Evolutionary conservation across 768 basidiomycete genomes (phyloP).

Genomic region (Collybia sordida): DNA sequence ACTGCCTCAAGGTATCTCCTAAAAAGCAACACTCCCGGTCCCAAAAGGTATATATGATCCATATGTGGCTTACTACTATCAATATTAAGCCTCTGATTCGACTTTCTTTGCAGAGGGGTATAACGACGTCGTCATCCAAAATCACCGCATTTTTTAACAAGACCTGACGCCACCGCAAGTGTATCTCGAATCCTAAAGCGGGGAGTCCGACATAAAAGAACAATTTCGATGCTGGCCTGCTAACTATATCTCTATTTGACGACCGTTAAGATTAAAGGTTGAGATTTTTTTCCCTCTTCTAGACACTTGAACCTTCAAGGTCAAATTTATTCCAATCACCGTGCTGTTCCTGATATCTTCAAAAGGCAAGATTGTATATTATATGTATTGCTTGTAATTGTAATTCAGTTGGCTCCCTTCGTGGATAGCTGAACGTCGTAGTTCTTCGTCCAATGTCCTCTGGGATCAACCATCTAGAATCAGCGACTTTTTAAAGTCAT

Average conservation of each 20-base stretch:
- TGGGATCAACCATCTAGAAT: not conserved
- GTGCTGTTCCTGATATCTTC: not conserved
- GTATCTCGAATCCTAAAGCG: too few species aligned
- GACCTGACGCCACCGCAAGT: too few species aligned
- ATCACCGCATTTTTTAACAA: too few species aligned
- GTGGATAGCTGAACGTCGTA: not conserved
- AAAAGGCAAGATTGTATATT: constrained; percentile 1
- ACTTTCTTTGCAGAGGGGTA: too few species aligned
- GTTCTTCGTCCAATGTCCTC: constrained; percentile 21
- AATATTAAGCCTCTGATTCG: too few species aligned
- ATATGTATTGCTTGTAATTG: constrained; percentile 15
- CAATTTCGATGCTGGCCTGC: not conserved
- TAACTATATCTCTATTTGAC: not conserved
- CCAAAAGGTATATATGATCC: too few species aligned
- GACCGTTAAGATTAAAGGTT: not conserved
- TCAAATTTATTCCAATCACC: constrained; percentile 5
- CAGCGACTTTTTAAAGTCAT: too few species aligned
- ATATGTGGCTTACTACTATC: too few species aligned
- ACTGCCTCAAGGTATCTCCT: too few species aligned
- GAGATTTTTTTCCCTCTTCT: not conserved
- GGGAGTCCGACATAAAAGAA: too few species aligned
- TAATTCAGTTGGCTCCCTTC: constrained; percentile 4
- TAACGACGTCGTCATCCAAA: too few species aligned
- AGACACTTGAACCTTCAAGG: not conserved
- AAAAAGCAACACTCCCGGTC: too few species aligned